phyloP scores from a whole-genome alignment of 2,329 filamentous ascomycete genomes.

The Claviceps humidiphila region DNA sequence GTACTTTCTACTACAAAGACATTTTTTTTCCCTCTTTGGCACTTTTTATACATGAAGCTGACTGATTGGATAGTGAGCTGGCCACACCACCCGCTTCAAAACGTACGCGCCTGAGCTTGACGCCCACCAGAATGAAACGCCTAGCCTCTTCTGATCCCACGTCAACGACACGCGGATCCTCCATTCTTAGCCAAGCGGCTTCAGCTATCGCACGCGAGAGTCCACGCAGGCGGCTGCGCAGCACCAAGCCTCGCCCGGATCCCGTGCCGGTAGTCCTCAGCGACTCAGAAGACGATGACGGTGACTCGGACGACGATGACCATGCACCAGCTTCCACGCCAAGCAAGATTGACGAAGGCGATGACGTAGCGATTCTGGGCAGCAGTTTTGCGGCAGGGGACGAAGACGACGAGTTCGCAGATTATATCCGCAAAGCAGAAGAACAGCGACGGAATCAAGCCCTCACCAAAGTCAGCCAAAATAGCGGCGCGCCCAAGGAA shows the following conservation, averaged over 20 bases:
- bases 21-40: not conserved
- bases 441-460: constrained; percentile 16
- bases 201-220: not conserved
- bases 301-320: constrained; percentile 20
- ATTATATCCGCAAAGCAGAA: constrained; percentile 31
- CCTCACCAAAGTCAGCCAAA: constrained; percentile 7
- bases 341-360: constrained; percentile 7
- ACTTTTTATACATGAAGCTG: not conserved
- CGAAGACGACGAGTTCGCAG: constrained; percentile 29
- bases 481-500: constrained; percentile 11
- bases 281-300: constrained; percentile 19
- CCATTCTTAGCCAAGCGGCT: constrained; percentile 7
- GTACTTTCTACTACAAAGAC: not conserved
- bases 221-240: not conserved
- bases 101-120: constrained; percentile 17
- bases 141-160: constrained; percentile 5
- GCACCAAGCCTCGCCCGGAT: not conserved
- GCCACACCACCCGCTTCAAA: constrained; percentile 27
- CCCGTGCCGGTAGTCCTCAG: constrained; percentile 14
- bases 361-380: constrained; percentile 15
- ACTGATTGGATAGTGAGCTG: constrained; percentile 15
- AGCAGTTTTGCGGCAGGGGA: constrained; percentile 11
- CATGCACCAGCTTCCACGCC: not conserved
- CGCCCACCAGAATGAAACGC: constrained; percentile 8
- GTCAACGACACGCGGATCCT: constrained; percentile 6